These are phyloP conservation scores for Cystobasidium tubakii DNA, from an alignment of 768 basidiomycete species.

Conservation along the genomic window DNA sequence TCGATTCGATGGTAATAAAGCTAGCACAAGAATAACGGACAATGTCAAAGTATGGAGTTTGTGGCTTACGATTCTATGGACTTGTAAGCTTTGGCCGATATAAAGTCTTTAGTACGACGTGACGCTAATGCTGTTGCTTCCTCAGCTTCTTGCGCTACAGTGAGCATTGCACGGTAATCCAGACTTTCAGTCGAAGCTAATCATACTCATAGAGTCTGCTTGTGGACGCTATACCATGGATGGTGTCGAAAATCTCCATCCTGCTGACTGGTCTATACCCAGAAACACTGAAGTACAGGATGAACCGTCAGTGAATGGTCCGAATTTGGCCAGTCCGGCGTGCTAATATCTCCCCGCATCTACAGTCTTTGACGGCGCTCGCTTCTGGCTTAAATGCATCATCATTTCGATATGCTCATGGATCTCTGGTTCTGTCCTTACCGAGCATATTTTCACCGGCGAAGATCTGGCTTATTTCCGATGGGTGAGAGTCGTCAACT, in stretches of 20 bases:
- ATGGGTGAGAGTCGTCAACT: constrained; percentile 56
- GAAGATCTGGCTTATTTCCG: constrained; percentile 19
- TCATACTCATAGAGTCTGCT: constrained; percentile 7
- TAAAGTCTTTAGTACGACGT: neutral
- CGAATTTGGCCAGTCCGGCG: neutral
- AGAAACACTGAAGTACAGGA: neutral
- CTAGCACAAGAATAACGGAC: constrained; percentile 47
- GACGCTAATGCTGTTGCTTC: neutral
- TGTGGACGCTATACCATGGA: constrained; percentile 49
- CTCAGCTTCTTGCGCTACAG: constrained; percentile 9
- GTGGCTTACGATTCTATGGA: constrained; percentile 67
- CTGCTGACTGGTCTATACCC: constrained; percentile 30
- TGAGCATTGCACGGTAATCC: neutral
- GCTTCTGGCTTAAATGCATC: constrained; percentile 64
- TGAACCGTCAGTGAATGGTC: constrained; percentile 21
- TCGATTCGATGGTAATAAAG: constrained; percentile 56
- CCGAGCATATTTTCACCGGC: constrained; percentile 21
- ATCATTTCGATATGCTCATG: constrained; percentile 67
- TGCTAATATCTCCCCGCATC: constrained; percentile 31
- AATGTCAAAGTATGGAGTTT: constrained; percentile 61
- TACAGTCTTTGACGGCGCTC: constrained; percentile 53
- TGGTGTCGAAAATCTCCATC: constrained; percentile 50
- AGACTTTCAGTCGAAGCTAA: constrained; percentile 53
- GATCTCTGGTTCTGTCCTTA: constrained; percentile 59
- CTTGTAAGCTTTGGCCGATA: constrained; percentile 58